A percentile compares a stretch with the other conserved stretches of the same genome.
Conservation (phyloP, 1,284 basidiomycete genomes). For the Laetiporus sulphureus region DNA sequence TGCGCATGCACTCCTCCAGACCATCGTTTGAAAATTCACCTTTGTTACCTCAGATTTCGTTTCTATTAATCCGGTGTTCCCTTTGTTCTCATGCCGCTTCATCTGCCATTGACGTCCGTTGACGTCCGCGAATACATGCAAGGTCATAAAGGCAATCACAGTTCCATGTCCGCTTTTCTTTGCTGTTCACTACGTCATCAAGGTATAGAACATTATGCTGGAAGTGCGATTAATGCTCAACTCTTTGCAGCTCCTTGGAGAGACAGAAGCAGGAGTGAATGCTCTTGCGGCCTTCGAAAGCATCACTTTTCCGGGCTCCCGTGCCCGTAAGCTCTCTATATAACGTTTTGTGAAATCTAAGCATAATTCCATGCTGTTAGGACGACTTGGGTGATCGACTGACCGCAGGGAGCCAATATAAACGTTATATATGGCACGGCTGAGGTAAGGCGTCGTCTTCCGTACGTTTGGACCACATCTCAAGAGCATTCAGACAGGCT, state of each 20-base stretch:
- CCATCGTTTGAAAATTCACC: background rate
- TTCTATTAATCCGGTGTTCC: conserved; percentile 36
- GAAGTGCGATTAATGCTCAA: too few relatives aligned
- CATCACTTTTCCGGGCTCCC: conserved; percentile 41
- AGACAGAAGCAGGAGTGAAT: conserved; percentile 43
- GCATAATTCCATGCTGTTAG: too few relatives aligned
- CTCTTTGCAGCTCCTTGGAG: conserved; percentile 42
- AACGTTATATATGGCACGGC: conserved; percentile 48
- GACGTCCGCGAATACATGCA: conserved; percentile 40
- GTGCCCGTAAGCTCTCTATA: conserved; percentile 24
- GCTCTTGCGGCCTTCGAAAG: conserved; percentile 34
- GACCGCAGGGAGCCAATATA: conserved; percentile 44
- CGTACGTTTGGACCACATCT: too few relatives aligned
- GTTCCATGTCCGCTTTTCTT: conserved; percentile 13
- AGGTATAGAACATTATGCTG: too few relatives aligned
- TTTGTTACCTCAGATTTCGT: conserved; percentile 16
- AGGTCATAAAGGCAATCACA: conserved; percentile 26
- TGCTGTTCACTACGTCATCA: conserved; percentile 31
- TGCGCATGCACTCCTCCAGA: conserved; percentile 22
- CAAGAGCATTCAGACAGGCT: conserved; percentile 32
- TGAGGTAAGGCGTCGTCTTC: conserved; percentile 18
- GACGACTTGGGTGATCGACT: conserved; percentile 52
- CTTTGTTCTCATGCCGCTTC: conserved; percentile 45
- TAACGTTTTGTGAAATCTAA: too few relatives aligned
- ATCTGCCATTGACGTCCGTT: conserved; percentile 48